These are phyloP conservation scores for Dactylonectria macrodidyma DNA, from an alignment of 2,329 filamentous ascomycete species.

Conservation along the genomic window DNA sequence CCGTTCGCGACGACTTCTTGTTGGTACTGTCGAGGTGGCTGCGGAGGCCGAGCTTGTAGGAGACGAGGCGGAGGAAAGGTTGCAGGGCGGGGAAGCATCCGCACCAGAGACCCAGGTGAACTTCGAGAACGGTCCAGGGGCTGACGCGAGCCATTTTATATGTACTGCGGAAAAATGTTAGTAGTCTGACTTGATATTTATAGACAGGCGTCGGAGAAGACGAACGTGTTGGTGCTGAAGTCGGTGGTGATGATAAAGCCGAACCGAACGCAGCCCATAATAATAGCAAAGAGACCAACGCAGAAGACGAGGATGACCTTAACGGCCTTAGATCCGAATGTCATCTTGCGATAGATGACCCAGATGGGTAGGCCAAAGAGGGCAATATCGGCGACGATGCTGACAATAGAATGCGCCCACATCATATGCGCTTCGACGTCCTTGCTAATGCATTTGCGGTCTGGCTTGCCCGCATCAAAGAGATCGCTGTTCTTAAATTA, in stretches of 20 bases:
- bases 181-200: not conserved
- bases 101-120: constrained; percentile 59
- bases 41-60: constrained; percentile 31
- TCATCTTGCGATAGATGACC: constrained; percentile 56
- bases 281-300: constrained; percentile 55
- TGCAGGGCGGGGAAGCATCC: constrained; percentile 58
- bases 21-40: constrained; percentile 35
- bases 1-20: constrained; percentile 40
- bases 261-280: constrained; percentile 55
- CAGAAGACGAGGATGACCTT: constrained; percentile 56
- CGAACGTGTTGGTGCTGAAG: constrained; percentile 51
- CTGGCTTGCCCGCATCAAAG: constrained; percentile 27
- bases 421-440: constrained; percentile 48
- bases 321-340: constrained; percentile 51
- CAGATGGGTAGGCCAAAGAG: constrained; percentile 55
- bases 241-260: constrained; percentile 50
- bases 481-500: constrained; percentile 37
- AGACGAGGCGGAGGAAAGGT: constrained; percentile 53
- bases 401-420: constrained; percentile 50
- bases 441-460: constrained; percentile 37
- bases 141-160: constrained; percentile 54
- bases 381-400: constrained; percentile 52
- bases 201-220: not conserved
- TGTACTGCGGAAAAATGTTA: constrained; percentile 44
- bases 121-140: constrained; percentile 58